Conservation (phyloP, 2,329 filamentous ascomycete genomes). For the Cercospora sesami region DNA sequence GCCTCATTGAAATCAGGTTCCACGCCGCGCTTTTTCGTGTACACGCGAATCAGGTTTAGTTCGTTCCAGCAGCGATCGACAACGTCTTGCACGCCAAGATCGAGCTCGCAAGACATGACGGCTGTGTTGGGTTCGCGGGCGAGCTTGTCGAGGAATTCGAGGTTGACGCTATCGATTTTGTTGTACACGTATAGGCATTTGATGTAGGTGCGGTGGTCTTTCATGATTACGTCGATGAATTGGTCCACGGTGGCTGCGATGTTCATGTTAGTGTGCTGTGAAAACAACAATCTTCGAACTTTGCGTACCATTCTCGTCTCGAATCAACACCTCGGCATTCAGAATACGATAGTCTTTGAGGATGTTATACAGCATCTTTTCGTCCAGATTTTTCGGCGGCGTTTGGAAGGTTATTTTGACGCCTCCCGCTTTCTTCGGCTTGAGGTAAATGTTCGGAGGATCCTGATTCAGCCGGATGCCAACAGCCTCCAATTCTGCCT, state of each 20-base stretch:
- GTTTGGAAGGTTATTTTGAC: slow-evolving; percentile 97
- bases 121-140: slow-evolving; percentile 91
- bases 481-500: slow-evolving; percentile 90
- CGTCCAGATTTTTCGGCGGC: slow-evolving; percentile 86
- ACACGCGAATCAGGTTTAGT: slow-evolving; percentile 82
- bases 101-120: slow-evolving; percentile 96
- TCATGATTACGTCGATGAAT: slow-evolving; percentile 99
- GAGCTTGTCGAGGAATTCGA: slow-evolving; percentile 89
- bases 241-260: slow-evolving; percentile 82
- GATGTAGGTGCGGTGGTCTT: slow-evolving; percentile 97
- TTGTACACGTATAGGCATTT: slow-evolving; percentile 95
- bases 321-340: slow-evolving; percentile 92
- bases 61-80: slow-evolving; percentile 95
- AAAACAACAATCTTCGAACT: not conserved
- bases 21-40: slow-evolving; percentile 91
- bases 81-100: slow-evolving; percentile 89
- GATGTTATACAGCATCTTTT: slow-evolving; percentile 98
- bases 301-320: slow-evolving; percentile 74
- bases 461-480: slow-evolving; percentile 90
- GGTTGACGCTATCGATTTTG: slow-evolving; percentile 93
- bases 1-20: slow-evolving; percentile 90
- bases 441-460: slow-evolving; percentile 97
- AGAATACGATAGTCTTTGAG: slow-evolving; percentile 97
- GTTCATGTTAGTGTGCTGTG: not conserved
- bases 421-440: slow-evolving; percentile 90